Percentiles rank a stretch among this genome's conserved stretches.
Evolutionary conservation across 192 early-diverging fungal genomes (phyloP).

Genomic region (Lunasporangiospora selenospora): DNA sequence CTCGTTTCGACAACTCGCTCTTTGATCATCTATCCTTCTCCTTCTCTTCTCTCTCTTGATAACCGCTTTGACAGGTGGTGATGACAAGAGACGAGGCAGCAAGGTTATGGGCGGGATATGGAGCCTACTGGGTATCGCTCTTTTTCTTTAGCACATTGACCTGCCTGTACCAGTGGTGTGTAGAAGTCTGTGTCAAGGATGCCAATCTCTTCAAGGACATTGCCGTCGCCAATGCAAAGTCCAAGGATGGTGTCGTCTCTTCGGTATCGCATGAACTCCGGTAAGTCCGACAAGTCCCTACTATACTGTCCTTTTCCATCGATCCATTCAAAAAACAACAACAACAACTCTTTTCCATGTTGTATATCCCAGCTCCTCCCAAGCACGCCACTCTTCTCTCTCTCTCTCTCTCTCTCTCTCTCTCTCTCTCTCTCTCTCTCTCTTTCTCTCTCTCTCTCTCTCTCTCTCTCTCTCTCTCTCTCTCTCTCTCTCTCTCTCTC

Average conservation of each 20-base stretch:
- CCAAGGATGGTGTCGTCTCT: conserved; percentile 44
- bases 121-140: conserved; percentile 37
- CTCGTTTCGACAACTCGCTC: too few relatives aligned
- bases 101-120: conserved; percentile 38
- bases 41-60: background rate
- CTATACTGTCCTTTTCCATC: too few relatives aligned
- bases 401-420: too few relatives aligned
- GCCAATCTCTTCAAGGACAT: conserved; percentile 44
- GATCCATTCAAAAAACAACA: too few relatives aligned
- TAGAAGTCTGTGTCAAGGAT: conserved; percentile 34
- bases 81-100: conserved; percentile 36
- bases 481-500: background rate
- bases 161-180: conserved; percentile 39
- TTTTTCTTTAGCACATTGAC: conserved; percentile 27
- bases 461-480: background rate
- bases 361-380: too few relatives aligned
- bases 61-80: background rate
- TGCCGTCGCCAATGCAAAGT: conserved; percentile 46
- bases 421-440: too few relatives aligned
- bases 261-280: conserved; percentile 44
- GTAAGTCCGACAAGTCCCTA: too few relatives aligned
- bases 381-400: too few relatives aligned
- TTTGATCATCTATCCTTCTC: background rate
- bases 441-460: too few relatives aligned
- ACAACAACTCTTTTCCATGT: too few relatives aligned